These are phyloP conservation scores for Populus simonii DNA, from an alignment of 345 rosid genomes.

Conservation along the genomic window DNA sequence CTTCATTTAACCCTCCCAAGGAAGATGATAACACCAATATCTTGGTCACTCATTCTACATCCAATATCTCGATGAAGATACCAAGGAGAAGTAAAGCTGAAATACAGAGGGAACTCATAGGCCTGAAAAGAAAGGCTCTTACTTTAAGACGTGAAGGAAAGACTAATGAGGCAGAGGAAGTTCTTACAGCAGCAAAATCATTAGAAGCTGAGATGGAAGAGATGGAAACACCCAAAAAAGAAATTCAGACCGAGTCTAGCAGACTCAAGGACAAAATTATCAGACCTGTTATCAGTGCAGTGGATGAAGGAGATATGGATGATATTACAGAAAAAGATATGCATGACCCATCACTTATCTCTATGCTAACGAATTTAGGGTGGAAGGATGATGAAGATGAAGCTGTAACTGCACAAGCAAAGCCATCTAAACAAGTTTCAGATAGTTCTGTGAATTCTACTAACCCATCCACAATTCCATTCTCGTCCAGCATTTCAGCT, in stretches of 20 bases:
- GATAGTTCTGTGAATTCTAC: constrained; percentile 27
- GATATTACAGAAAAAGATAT: constrained; percentile 55
- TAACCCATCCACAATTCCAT: constrained; percentile 1
- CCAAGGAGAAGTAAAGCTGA: constrained; percentile 66
- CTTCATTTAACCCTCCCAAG: constrained; percentile 21
- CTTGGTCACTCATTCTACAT: constrained; percentile 22
- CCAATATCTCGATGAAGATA: constrained; percentile 17
- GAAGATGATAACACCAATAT: constrained; percentile 22
- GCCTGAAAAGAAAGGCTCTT: constrained; percentile 77
- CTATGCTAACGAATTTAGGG: constrained; percentile 53
- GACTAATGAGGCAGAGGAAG: constrained; percentile 71
- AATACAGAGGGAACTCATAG: constrained; percentile 79
- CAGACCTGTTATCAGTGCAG: constrained; percentile 20
- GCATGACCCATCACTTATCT: constrained; percentile 51
- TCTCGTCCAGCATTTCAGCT: constrained; percentile 14
- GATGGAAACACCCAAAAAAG: constrained; percentile 43
- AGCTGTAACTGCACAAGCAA: constrained; percentile 18
- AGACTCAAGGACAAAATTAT: constrained; percentile 17
- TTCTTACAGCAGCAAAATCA: constrained; percentile 50
- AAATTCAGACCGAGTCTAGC: constrained; percentile 24
- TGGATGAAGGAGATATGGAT: constrained; percentile 35
- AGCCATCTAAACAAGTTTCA: constrained; percentile 21
- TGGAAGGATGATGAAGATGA: constrained; percentile 52
- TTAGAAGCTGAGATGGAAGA: constrained; percentile 61
- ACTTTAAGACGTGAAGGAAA: constrained; percentile 73